phyloP scores from a whole-genome alignment of 2,329 filamentous ascomycete species.

The Fusarium sulawesiense region DNA sequence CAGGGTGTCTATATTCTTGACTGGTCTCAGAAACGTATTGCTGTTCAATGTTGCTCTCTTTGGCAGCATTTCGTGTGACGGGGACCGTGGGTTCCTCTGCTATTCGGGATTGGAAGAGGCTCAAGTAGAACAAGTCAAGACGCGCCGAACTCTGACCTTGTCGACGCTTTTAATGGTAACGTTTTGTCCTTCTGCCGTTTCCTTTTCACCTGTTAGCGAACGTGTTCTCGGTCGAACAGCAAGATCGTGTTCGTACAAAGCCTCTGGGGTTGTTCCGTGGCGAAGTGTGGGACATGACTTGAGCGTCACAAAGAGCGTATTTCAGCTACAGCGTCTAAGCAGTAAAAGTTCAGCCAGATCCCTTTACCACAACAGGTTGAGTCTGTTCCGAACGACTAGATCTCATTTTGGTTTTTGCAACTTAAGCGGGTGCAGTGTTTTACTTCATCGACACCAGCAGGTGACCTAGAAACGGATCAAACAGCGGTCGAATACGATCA shows the following conservation, averaged over 20 bases:
- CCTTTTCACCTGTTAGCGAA: constrained; percentile 49
- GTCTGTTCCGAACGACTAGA: background rate
- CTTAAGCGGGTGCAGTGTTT: constrained; percentile 44
- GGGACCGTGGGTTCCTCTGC: background rate
- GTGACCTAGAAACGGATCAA: constrained; percentile 47
- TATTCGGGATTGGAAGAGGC: background rate
- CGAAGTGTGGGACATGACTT: constrained; percentile 50
- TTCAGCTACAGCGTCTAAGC: constrained; percentile 27
- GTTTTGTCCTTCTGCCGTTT: constrained; percentile 49
- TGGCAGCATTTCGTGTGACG: background rate
- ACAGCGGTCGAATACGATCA: constrained; percentile 34
- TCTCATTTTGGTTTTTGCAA: background rate
- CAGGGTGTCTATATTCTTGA: constrained; percentile 45
- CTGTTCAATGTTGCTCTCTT: constrained; percentile 49
- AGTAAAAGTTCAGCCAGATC: constrained; percentile 44
- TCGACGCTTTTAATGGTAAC: background rate
- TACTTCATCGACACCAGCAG: constrained; percentile 43
- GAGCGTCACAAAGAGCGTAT: constrained; percentile 46
- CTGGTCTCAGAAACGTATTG: constrained; percentile 38
- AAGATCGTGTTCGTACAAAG: constrained; percentile 41
- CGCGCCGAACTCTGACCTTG: constrained; percentile 47
- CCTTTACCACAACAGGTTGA: constrained; percentile 42
- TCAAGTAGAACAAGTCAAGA: constrained; percentile 21
- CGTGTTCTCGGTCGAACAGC: constrained; percentile 42
- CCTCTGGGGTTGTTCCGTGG: constrained; percentile 47